Evolutionary conservation across 495 filamentous ascomycete species (phyloP), one percentile per base, ranked within the genome.

Genomic region (Penicillium ucsense): DNA sequence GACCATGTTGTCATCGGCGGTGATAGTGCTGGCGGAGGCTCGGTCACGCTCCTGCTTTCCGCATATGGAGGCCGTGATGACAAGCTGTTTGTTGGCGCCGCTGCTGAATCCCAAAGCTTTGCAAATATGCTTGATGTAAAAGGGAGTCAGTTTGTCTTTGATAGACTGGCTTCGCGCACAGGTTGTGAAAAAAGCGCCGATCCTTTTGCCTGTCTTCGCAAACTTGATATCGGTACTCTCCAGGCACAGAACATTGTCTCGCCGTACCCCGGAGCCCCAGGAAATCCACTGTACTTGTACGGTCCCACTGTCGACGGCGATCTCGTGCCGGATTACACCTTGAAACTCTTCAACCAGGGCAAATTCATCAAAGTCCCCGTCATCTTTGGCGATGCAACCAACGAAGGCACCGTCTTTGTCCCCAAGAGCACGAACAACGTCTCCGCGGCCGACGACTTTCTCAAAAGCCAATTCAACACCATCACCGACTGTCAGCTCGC

Each of bases 1-100:
- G 53, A 75, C 8, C 83, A 85, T 50, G 78, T 89, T 27, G 79
- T 84, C 27, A 78, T 89, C 32, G 79, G 82, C 49, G 84, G 86
- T 42, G 78, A 75, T n/a, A 85, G 81, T 30, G 86, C 85, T 5
- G 86, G 86, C 9, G 84, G 75, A 4, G 82, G 72, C 2, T 80
- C 80, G 0, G 75, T 88, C 3, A 78, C 77, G 10, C 66, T 88
- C 41, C 80, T 86, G 30, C 72, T 88, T 29, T 70, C 80, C 4
- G 82, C 84, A 0, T 82, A 87, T 35, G 72, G 69, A 7, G 79
- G 73, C 31, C 56, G 66, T 51, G 53, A 81, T 38, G 73, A 78
- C 39, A 57, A 59, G 5, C 67, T 86, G 0, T 85, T 86, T 55
- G 72, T 81, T 43, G 82, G 72, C 5, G 80, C 79, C 4, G 79